Evolutionary conservation across 2,329 filamentous ascomycete genomes (phyloP).

Genomic region (Pseudocercospora vitis): DNA sequence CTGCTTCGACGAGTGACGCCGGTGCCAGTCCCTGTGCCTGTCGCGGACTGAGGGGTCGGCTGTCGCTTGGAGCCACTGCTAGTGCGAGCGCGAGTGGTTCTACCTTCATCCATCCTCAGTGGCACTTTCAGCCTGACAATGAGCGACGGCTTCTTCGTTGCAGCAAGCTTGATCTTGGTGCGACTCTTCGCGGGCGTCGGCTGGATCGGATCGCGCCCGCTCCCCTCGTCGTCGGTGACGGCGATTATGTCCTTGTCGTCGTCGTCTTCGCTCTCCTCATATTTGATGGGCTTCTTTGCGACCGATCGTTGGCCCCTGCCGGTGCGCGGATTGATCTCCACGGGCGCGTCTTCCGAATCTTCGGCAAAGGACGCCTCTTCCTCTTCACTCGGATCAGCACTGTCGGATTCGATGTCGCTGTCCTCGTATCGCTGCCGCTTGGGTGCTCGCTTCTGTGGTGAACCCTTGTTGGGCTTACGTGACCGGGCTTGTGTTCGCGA

Average conservation of each 20-base stretch:
- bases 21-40: slow-evolving; percentile 29
- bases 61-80: slow-evolving; percentile 40
- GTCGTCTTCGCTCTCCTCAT: slow-evolving; percentile 55
- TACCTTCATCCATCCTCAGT: slow-evolving; percentile 24
- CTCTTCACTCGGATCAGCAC: slow-evolving; percentile 43
- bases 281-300: slow-evolving; percentile 56
- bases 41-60: slow-evolving; percentile 33
- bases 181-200: slow-evolving; percentile 21
- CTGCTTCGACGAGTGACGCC: slow-evolving; percentile 52
- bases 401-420: slow-evolving; percentile 47
- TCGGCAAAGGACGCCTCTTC: slow-evolving; percentile 46
- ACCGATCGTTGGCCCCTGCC: slow-evolving; percentile 57
- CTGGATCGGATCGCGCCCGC: slow-evolving; percentile 38
- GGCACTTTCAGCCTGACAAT: slow-evolving; percentile 45
- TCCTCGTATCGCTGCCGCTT: slow-evolving; percentile 44
- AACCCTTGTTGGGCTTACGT: slow-evolving; percentile 30
- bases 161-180: slow-evolving; percentile 15
- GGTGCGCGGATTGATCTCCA: slow-evolving; percentile 56
- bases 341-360: slow-evolving; percentile 49
- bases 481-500: slow-evolving; percentile 28
- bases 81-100: slow-evolving; percentile 41
- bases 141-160: slow-evolving; percentile 29
- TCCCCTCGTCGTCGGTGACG: slow-evolving; percentile 35
- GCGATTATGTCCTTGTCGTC: slow-evolving; percentile 40
- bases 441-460: slow-evolving; percentile 27